A percentile compares a stretch with the other conserved stretches of the same genome.
phyloP scores from a whole-genome alignment of 2,329 filamentous ascomycete species.

The Talaromyces sp. region DNA sequence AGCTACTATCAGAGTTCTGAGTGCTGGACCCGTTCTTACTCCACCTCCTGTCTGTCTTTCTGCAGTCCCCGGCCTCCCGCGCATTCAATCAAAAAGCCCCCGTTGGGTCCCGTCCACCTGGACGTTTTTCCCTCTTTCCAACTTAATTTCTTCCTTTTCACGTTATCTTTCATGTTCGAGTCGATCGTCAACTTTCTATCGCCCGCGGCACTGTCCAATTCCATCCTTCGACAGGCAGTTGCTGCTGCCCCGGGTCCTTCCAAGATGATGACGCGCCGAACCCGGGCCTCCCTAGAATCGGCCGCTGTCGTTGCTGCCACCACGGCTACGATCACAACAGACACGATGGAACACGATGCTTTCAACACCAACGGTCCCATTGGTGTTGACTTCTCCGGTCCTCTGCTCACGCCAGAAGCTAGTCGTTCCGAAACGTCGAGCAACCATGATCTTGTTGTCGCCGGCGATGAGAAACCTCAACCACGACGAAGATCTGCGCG shows the following conservation, averaged over 20 bases:
- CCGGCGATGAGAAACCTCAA: conserved; percentile 29
- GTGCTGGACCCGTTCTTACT: conserved; percentile 3
- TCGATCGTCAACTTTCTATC: conserved; percentile 16
- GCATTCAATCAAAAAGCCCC: conserved; percentile 6
- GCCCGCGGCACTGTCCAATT: conserved; percentile 13
- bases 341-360: conserved; percentile 17
- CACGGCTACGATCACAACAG: conserved; percentile 22
- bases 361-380: conserved; percentile 26
- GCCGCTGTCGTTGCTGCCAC: conserved; percentile 8
- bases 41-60: conserved; percentile 4
- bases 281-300: conserved; percentile 27
- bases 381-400: conserved; percentile 33
- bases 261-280: conserved; percentile 28
- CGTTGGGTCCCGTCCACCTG: conserved; percentile 4
- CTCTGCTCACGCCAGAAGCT: conserved; percentile 40
- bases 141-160: not conserved
- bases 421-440: conserved; percentile 42
- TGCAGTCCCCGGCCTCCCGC: conserved; percentile 1
- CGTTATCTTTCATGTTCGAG: conserved; percentile 16
- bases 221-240: conserved; percentile 10
- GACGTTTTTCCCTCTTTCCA: not conserved
- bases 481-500: conserved; percentile 34
- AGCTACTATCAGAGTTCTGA: not conserved
- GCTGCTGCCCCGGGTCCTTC: conserved; percentile 8
- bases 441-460: conserved; percentile 32